These are phyloP conservation scores for Exophiala lecanii-corni DNA, from an alignment of 2,329 filamentous ascomycete species.

Conservation along the genomic window DNA sequence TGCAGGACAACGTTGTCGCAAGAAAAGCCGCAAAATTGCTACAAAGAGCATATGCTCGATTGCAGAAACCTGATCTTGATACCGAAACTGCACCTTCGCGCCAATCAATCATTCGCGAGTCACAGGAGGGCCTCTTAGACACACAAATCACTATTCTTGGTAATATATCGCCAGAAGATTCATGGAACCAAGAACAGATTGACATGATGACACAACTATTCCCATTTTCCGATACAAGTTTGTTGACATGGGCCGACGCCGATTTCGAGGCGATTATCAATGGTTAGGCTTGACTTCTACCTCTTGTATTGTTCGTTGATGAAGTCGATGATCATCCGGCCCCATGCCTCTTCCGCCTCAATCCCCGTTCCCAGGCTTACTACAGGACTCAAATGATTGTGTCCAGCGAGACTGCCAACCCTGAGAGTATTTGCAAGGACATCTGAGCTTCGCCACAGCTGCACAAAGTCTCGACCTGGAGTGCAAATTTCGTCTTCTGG, in stretches of 20 bases:
- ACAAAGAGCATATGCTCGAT: no score
- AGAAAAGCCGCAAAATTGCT: slow-evolving; percentile 30
- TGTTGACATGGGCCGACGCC: background rate
- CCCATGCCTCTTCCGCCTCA: slow-evolving; percentile 7
- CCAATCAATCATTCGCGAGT: no score
- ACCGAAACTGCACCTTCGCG: no score
- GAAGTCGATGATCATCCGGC: slow-evolving; percentile 7
- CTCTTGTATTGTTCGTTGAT: background rate
- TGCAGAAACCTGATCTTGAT: no score
- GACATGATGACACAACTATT: slow-evolving; percentile 10
- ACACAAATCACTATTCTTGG: no score
- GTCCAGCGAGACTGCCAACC: slow-evolving; percentile 7
- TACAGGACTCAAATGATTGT: slow-evolving; percentile 13
- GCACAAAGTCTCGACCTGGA: slow-evolving; percentile 15
- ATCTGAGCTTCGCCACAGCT: slow-evolving; percentile 7
- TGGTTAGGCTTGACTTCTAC: no score
- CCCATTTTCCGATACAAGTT: background rate
- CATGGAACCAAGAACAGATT: slow-evolving; percentile 2
- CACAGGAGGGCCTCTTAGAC: no score
- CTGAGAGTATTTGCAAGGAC: background rate
- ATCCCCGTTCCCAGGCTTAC: slow-evolving; percentile 7
- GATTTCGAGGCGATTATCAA: no score
- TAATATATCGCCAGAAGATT: no score
- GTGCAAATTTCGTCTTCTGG: slow-evolving; percentile 18
- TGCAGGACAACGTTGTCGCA: slow-evolving; percentile 39